Conservation (phyloP, 2,329 filamentous ascomycete genomes). For the Pseudocercospora crystallina region DNA sequence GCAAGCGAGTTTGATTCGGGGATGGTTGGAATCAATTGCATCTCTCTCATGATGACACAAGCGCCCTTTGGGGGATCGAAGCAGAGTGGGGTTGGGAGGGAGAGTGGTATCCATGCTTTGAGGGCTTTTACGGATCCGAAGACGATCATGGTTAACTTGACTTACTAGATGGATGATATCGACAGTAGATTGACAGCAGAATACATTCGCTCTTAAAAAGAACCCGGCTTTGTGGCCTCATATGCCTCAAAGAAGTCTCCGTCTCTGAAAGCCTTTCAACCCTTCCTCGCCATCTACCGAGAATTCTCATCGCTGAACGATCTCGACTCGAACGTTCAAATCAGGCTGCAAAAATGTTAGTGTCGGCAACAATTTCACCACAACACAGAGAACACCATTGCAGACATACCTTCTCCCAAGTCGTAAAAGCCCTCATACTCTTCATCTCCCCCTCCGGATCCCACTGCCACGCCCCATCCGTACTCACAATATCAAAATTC, state of each 20-base stretch:
- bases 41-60: constrained; percentile 28
- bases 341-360: constrained; percentile 5
- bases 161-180: constrained; percentile 5
- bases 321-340: constrained; percentile 4
- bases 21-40: constrained; percentile 37
- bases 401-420: constrained; percentile 9
- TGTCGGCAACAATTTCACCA: no score
- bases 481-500: constrained; percentile 9
- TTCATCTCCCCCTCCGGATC: constrained; percentile 12
- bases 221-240: neutral
- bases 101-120: constrained; percentile 46
- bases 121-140: constrained; percentile 53
- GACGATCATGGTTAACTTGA: constrained; percentile 23
- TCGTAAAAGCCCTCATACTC: constrained; percentile 10
- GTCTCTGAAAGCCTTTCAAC: neutral
- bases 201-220: neutral
- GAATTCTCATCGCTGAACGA: neutral
- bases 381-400: neutral
- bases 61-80: constrained; percentile 54
- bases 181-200: neutral
- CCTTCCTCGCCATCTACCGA: neutral
- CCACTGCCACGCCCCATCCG: constrained; percentile 13
- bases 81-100: constrained; percentile 51
- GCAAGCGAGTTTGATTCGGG: constrained; percentile 58
- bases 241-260: no score